Percentiles rank a stretch among this genome's conserved stretches.
Evolutionary conservation across 129 eudicot genomes (phyloP).

Genomic region (Flaveria trinervia): DNA sequence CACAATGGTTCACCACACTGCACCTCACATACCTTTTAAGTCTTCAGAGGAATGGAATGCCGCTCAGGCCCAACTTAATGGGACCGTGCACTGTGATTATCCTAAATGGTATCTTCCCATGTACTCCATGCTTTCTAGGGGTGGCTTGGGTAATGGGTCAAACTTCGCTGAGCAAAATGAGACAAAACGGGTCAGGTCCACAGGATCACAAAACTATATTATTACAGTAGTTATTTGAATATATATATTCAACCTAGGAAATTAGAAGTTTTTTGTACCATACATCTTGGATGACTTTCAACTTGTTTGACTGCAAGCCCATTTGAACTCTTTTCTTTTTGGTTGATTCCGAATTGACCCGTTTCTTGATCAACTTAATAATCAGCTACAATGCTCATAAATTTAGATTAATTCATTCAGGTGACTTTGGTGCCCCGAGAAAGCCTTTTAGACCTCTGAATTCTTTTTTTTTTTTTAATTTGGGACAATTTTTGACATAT

Average conservation of each 20-base stretch:
- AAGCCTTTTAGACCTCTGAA: not conserved
- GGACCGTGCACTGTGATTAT: conserved; percentile 97
- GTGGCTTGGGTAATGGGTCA: not conserved
- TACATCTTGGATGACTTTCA: not conserved
- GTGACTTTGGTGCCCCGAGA: not conserved
- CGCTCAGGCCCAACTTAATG: conserved; percentile 92
- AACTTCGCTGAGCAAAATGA: not conserved
- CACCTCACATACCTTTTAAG: conserved; percentile 96
- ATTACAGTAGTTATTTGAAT: not conserved
- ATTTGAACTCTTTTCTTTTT: not conserved
- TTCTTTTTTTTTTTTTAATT: not conserved
- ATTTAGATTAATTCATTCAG: too few species aligned
- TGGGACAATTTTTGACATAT: not conserved
- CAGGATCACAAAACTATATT: not conserved
- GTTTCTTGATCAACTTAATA: not conserved
- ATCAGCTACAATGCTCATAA: too few species aligned
- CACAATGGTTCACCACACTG: conserved; percentile 97
- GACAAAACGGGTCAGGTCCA: not conserved
- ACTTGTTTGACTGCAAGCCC: not conserved
- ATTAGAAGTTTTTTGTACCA: not conserved
- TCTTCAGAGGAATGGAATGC: conserved; percentile 89
- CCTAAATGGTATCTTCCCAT: conserved; percentile 64
- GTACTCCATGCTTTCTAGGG: not conserved
- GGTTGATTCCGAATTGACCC: not conserved
- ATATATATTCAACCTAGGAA: too few species aligned